Evolutionary conservation across 1,284 basidiomycete species (phyloP).

Genomic region (Fomitopsis palustris): DNA sequence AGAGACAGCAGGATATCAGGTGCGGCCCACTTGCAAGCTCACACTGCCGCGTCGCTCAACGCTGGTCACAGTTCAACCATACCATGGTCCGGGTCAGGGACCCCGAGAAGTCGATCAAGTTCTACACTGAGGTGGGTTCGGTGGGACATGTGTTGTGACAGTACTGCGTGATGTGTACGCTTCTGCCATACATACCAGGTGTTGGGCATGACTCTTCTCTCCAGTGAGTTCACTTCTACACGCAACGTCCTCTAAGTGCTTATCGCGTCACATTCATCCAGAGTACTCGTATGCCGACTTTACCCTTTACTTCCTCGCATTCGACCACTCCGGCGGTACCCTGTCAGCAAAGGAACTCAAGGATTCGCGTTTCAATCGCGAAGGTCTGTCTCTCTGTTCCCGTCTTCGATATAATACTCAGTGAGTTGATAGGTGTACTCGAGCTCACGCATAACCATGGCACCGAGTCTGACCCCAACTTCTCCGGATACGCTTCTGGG

Average conservation of each 20-base stretch:
- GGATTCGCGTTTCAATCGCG: conserved; percentile 45
- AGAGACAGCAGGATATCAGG: conserved; percentile 11
- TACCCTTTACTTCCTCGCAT: conserved; percentile 80
- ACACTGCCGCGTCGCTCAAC: background rate
- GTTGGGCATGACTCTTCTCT: conserved; percentile 84
- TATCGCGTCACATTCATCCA: conserved; percentile 18
- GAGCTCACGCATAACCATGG: conserved; percentile 89
- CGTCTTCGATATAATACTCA: conserved; percentile 27
- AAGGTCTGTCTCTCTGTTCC: conserved; percentile 42
- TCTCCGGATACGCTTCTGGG: conserved; percentile 78
- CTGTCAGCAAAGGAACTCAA: conserved; percentile 34
- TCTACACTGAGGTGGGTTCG: conserved; percentile 63
- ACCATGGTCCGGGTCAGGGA: conserved; percentile 90
- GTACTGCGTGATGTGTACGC: background rate
- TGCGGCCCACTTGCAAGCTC: background rate
- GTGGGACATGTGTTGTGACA: background rate
- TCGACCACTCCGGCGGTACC: conserved; percentile 53
- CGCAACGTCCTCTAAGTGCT: background rate
- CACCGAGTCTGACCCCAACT: conserved; percentile 74
- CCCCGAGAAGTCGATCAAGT: conserved; percentile 70
- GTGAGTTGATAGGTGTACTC: conserved; percentile 45
- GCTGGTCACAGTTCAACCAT: conserved; percentile 67
- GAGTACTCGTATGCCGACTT: conserved; percentile 55
- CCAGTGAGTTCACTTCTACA: conserved; percentile 34
- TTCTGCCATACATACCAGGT: conserved; percentile 32